Base-by-base conservation (phyloP, 257 asterid genomes). In the Fraxinus anomala region DNA sequence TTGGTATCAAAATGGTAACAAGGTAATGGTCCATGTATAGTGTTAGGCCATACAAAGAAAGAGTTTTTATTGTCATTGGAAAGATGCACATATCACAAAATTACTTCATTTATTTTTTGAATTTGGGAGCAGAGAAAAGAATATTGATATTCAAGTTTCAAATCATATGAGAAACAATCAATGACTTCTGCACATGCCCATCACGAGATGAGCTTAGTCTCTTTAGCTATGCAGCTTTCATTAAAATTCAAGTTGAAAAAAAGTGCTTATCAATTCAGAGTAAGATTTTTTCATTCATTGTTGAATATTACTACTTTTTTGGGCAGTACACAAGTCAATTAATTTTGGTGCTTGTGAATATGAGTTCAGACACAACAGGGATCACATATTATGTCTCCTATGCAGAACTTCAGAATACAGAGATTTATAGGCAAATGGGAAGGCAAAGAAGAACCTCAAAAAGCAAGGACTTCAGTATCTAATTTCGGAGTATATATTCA, bases 31-130 rank as follows among this genome's bases (percentile, higher is more conserved):
- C 82, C 84, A 77, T 40, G 49, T 73, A 56, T 77, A 78, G 86
- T 77, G 83, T 85, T 85, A 86, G 91, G 86, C 83, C 92, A 89
- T 85, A 87, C 87, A 83, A 84, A 72, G 73, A 73, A 68, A 84
- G 81, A 44, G 56, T 47, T 76, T 80, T 61, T 72, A 70, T 80
- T 67, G 82, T 77, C 80, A 68, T 87, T 83, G 89, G 89, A 82
- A 87, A 72, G 80, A 83, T 73, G 80, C 63, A 80, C 47, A 8
- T 12, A 39, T 34, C 19, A 56, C 42, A 66, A 59, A 26, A 47
- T 2, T 36, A 9, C 56, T 47, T 47, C 6, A 47, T 47, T 47
- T 37, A 8, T 19, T 36, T 36, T 8, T 70, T 54, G 65, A 19
- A 54, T 19, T 5, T 54, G 65, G 65, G 12, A 54, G 24, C 6